Evolutionary conservation across 805 yeast genomes (phyloP).

Genomic region (Starmerella riodocensis): DNA sequence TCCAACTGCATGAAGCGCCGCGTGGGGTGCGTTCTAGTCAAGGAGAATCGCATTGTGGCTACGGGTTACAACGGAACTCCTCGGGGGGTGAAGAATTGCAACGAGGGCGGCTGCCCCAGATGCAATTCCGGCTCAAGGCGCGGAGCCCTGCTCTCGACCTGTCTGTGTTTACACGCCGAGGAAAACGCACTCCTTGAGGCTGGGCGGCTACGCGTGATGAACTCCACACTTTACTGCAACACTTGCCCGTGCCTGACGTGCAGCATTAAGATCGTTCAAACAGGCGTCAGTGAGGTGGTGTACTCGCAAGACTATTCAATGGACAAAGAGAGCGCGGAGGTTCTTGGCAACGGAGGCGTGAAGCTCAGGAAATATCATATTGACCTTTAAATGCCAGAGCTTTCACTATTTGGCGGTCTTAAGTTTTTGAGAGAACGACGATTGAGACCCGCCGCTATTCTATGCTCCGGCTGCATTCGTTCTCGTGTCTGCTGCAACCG

Average conservation of each 20-base stretch:
- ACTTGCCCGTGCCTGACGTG: conserved; percentile 96
- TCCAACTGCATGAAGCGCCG: conserved; percentile 95
- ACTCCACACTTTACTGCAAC: conserved; percentile 66
- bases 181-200: conserved; percentile 92
- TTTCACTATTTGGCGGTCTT: no score
- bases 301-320: conserved; percentile 85
- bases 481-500: no score
- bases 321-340: conserved; percentile 66
- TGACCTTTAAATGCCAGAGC: no score
- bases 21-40: conserved; percentile 90
- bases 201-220: conserved; percentile 65
- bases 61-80: conserved; percentile 99
- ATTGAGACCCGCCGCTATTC: no score
- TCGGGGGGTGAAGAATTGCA: conserved; percentile 71
- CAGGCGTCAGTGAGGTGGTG: conserved; percentile 82
- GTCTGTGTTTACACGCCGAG: conserved; percentile 92
- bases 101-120: conserved; percentile 87
- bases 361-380: conserved; percentile 47
- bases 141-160: conserved; percentile 63
- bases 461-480: no score
- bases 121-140: conserved; percentile 55
- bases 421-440: no score
- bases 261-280: conserved; percentile 84
- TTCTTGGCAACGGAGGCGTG: conserved; percentile 64
- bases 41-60: conserved; percentile 74